phyloP scores from a whole-genome alignment of 129 eudicot species.

The Rutidosis leptorrhynchoides region DNA sequence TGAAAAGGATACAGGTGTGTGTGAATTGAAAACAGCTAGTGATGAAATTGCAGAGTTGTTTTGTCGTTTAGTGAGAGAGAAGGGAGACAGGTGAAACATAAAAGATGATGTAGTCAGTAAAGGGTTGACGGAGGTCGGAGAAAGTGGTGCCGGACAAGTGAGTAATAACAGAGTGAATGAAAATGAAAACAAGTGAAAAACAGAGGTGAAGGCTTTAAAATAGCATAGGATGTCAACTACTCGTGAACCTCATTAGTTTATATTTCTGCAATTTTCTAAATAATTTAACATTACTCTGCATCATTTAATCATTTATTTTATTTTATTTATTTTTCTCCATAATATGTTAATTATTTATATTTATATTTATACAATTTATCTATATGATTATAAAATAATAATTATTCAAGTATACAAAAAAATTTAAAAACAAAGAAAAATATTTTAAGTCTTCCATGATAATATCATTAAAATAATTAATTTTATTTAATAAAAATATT shows the following conservation, averaged over 20 bases:
- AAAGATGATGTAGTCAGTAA: conserved; percentile 15
- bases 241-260: conserved; percentile 14
- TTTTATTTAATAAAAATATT: too few relatives aligned
- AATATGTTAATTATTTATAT: too few relatives aligned
- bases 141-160: conserved; percentile 37
- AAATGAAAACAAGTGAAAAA: not conserved
- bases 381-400: too few relatives aligned
- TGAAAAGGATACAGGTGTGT: conserved; percentile 13
- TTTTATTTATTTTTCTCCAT: too few relatives aligned
- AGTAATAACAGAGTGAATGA: conserved; percentile 8
- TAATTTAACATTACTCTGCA: too few relatives aligned
- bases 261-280: too few relatives aligned
- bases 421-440: too few relatives aligned
- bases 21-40: conserved; percentile 15
- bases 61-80: conserved; percentile 21
- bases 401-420: too few relatives aligned
- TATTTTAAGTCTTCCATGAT: too few relatives aligned
- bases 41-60: conserved; percentile 7
- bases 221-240: conserved; percentile 35
- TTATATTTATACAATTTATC: too few relatives aligned
- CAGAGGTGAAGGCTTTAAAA: conserved; percentile 30
- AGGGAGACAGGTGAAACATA: conserved; percentile 27
- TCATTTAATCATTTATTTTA: too few relatives aligned
- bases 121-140: conserved; percentile 18
- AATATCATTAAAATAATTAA: too few relatives aligned